Evolutionary conservation across 2,329 filamentous ascomycete genomes (phyloP).

Genomic region (Cercospora janseana): DNA sequence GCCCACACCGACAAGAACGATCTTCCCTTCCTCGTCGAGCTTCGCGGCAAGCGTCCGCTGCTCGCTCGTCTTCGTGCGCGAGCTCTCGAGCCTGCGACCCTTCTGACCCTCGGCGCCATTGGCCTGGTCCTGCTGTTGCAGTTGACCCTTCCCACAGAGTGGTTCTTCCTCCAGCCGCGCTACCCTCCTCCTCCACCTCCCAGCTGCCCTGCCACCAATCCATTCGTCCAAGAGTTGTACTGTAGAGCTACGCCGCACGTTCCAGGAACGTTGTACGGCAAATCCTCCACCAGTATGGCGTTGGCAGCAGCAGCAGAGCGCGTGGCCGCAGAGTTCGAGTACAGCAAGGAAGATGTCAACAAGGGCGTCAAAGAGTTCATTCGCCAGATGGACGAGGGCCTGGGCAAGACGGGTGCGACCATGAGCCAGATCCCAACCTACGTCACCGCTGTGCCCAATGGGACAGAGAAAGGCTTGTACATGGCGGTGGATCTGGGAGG

Average conservation of each 20-base stretch:
- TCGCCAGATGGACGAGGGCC: constrained; percentile 82
- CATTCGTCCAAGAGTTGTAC: constrained; percentile 39
- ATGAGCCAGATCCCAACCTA: constrained; percentile 97
- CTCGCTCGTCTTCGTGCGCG: constrained; percentile 16
- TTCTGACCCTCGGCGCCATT: constrained; percentile 20
- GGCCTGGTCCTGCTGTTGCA: constrained; percentile 19
- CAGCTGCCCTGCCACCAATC: constrained; percentile 36
- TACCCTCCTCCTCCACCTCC: constrained; percentile 25
- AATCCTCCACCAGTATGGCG: constrained; percentile 47
- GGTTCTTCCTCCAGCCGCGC: constrained; percentile 11
- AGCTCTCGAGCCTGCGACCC: constrained; percentile 15
- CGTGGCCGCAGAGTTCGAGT: constrained; percentile 83
- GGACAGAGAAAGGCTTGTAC: constrained; percentile 96
- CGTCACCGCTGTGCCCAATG: constrained; percentile 92
- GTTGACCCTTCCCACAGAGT: constrained; percentile 16
- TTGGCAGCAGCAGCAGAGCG: constrained; percentile 70
- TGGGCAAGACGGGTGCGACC: constrained; percentile 72
- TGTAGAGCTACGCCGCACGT: constrained; percentile 35
- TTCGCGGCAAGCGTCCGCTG: constrained; percentile 23
- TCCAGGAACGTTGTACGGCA: constrained; percentile 32
- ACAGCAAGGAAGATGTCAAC: constrained; percentile 73
- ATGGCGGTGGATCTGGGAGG: constrained; percentile 96
- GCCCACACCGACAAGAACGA: constrained; percentile 21
- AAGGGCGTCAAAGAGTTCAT: constrained; percentile 82
- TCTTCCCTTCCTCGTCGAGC: constrained; percentile 35